Evolutionary conservation across 257 asterid genomes (phyloP), one percentile per base, ranked within the genome.

Genomic region (Dorcoceras hygrometricum): DNA sequence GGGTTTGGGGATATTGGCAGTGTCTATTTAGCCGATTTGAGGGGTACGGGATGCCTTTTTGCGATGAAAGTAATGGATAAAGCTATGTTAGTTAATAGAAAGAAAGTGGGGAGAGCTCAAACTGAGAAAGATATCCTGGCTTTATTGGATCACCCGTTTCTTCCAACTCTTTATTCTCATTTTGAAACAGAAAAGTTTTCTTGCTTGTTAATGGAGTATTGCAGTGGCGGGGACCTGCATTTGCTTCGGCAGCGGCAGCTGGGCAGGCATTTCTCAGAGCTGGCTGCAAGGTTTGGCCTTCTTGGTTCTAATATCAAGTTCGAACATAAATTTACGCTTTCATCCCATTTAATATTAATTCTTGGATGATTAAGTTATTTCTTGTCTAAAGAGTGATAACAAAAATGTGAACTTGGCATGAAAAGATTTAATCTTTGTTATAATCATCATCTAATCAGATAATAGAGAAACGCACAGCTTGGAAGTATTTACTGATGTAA

Each of bases 1-100:
- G 97, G 96, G 3, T 91, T 88, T 83, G 97, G 97, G 51, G 97
- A 91, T 62, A 91, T 91, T 72, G 96, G 97, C 74, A 90, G 97
- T 36, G 97, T 90, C 63, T 90, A 90, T 59, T 80, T 88, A 19
- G 96, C 95, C 4, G 96, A 91, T 87, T 75, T 91, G 71, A 82
- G 95, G 79, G 74, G 86, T 69, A 71, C 51, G 78, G 89, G 86
- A 2, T 82, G 89, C 56, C 80, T 86, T 62, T 91, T 91, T 70
- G 96, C 97, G 19, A 86, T 91, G 83, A 91, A 91, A 57, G 93
- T 91, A 0, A 91, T 91, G 97, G 96, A 91, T 74, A 91, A 80
- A 73, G 91, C 91, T 84, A 83, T 86, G 87, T 65, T 91, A 27
- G 86, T 84, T 14, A 89, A 88, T 71, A 76, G 97, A 73, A 88